Evolutionary conservation across 208 protist genomes (phyloP).

Genomic region (Angomonas ambiguus): DNA sequence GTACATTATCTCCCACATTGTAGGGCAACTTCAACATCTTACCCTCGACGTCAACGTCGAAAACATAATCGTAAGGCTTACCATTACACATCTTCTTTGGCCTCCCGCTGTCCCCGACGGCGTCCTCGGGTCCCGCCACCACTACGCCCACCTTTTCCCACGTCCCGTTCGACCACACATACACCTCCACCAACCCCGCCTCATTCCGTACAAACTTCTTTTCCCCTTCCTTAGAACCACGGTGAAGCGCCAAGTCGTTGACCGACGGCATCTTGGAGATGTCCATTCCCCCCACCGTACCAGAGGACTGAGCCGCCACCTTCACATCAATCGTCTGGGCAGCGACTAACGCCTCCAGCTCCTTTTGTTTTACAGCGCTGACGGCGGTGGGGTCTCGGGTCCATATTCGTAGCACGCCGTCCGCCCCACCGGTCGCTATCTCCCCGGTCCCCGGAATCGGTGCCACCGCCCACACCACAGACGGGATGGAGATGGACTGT

Average conservation of each 20-base stretch:
- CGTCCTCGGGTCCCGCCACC: constrained; percentile 58
- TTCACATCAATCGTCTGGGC: constrained; percentile 63
- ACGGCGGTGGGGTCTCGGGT: constrained; percentile 59
- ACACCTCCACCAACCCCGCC: constrained; percentile 57
- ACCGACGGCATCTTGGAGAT: constrained; percentile 27
- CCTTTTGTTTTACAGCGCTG: constrained; percentile 54
- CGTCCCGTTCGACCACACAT: constrained; percentile 47
- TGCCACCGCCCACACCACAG: constrained; percentile 87
- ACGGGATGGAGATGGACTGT: constrained; percentile 85
- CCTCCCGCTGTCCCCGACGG: constrained; percentile 2
- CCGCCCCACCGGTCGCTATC: constrained; percentile 74
- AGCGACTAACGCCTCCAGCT: constrained; percentile 41
- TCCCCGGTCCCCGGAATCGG: constrained; percentile 46
- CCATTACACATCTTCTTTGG: constrained; percentile 82
- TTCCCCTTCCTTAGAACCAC: constrained; percentile 51
- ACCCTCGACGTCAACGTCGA: constrained; percentile 90
- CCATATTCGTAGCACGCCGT: constrained; percentile 89
- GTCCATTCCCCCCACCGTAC: constrained; percentile 27
- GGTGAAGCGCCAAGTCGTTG: constrained; percentile 31
- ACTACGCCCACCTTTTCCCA: constrained; percentile 94
- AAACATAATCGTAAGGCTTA: constrained; percentile 93
- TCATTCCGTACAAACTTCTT: constrained; percentile 55
- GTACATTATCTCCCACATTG: constrained; percentile 85
- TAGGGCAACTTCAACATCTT: constrained; percentile 87
- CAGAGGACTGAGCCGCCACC: constrained; percentile 14